These are phyloP conservation scores for Boletus rufocinnamomeus DNA, from an alignment of 768 basidiomycete genomes.

Conservation along the genomic window DNA sequence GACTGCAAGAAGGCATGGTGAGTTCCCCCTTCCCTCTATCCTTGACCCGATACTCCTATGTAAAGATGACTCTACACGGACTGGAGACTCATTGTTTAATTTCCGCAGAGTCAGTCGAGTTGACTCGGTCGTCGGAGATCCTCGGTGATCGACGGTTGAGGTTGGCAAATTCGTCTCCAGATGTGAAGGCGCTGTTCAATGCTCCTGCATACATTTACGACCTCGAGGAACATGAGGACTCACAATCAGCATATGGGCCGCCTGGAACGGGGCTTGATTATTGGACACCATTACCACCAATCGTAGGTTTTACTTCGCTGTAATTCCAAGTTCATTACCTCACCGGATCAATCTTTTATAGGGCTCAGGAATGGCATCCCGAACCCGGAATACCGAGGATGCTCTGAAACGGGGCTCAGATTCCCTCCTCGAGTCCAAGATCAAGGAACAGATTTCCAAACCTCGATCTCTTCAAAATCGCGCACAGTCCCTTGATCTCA, in stretches of 20 bases:
- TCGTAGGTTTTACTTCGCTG: slow-evolving; percentile 48
- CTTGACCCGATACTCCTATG: slow-evolving; percentile 33
- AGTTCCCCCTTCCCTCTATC: slow-evolving; percentile 16
- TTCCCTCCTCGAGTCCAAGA: slow-evolving; percentile 78
- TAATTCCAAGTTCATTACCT: slow-evolving; percentile 19
- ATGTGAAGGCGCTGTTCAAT: slow-evolving; percentile 94
- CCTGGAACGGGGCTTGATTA: slow-evolving; percentile 61
- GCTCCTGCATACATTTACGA: slow-evolving; percentile 82
- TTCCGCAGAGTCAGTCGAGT: slow-evolving; percentile 68
- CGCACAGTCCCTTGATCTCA: slow-evolving; percentile 88
- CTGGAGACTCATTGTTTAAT: slow-evolving; percentile 11
- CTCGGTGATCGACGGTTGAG: slow-evolving; percentile 74
- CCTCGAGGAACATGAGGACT: slow-evolving; percentile 70
- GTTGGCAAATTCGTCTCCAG: slow-evolving; percentile 86
- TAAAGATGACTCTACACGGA: not conserved
- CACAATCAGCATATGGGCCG: slow-evolving; percentile 56
- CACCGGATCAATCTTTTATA: slow-evolving; percentile 30
- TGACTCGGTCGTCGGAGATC: slow-evolving; percentile 63
- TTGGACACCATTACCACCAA: slow-evolving; percentile 76
- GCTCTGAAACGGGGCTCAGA: slow-evolving; percentile 81
- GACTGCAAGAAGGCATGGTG: slow-evolving; percentile 68
- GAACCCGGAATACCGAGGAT: slow-evolving; percentile 72
- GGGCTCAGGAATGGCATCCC: slow-evolving; percentile 70
- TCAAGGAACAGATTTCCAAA: slow-evolving; percentile 74
- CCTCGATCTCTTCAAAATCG: slow-evolving; percentile 83